Base-by-base conservation (phyloP, 2,329 filamentous ascomycete genomes). In the Ophiostoma triangulosporum region DNA sequence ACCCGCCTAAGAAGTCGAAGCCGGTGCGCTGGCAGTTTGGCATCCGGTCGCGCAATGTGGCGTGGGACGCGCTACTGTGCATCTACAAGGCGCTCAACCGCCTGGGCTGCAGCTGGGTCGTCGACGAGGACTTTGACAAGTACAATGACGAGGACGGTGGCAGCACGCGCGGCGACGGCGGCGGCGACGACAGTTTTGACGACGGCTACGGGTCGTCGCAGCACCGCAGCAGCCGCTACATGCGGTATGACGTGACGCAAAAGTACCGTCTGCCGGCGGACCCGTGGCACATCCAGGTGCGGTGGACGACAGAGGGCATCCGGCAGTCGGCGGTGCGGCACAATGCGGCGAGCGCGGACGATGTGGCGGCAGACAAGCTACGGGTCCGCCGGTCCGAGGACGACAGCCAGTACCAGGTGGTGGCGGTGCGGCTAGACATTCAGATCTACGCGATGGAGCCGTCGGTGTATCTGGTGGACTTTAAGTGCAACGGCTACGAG, bases 401-500 rank as follows among this genome's bases (percentile, higher is more conserved):
- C 49, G 70, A 68, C 46, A 70, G 68, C 12, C 66, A 72, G 20
- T 73, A 79, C 51, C 80, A 88, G 58, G 85, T 86, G 53, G 82
- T 94, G n/a, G 91, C 86, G 65, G 85, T 97, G 63, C 93, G 95
- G 65, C 81, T 98, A 65, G 90, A 95, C 60, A 96, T 98, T 58
- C 93, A 96, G 66, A 83, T 96, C 51, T 96, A 96, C 68, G 85
- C 89, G 64, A 89, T 97, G 73, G 91, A 97, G 66, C 81, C 83
- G 55, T 85, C 87, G 53, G 91, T 93, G 60, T 97, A 91, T 68
- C 83, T 98, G 58, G 93, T 98, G 49, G 93, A 98, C 67, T 98
- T 98, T 75, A 97, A 96, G 66, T 97, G 91, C 66, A 90, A 93
- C 14, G 93, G 93, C 20, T 98, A 98, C 69, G 93, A 98, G 70